phyloP scores from a whole-genome alignment of 2,329 filamentous ascomycete species.

The Neopestalotiopsis sp. region DNA sequence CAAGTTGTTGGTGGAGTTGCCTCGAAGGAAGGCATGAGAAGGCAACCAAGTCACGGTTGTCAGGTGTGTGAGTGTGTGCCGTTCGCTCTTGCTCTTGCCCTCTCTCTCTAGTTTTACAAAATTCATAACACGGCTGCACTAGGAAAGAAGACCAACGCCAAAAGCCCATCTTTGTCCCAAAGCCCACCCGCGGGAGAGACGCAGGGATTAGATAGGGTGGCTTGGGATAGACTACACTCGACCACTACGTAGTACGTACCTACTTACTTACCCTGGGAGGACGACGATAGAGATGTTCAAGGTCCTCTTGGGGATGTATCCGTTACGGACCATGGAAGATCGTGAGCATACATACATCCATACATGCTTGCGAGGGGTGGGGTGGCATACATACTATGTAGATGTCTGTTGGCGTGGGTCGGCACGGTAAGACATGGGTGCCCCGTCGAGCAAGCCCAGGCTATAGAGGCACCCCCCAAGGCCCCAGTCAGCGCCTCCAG shows the following conservation, averaged over 20 bases:
- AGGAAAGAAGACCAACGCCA: not conserved
- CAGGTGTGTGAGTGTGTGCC: no score
- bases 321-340: not conserved
- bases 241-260: not conserved
- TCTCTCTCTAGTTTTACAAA: no score
- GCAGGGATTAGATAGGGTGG: slow-evolving; percentile 8
- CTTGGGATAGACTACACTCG: not conserved
- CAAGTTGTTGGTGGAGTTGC: no score
- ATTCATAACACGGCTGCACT: not conserved
- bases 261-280: not conserved
- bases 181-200: slow-evolving; percentile 11
- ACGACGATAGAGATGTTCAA: not conserved
- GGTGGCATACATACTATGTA: not conserved
- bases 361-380: slow-evolving; percentile 10
- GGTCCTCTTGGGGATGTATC: not conserved
- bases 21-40: not conserved
- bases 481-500: not conserved
- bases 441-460: not conserved
- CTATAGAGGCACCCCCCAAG: not conserved
- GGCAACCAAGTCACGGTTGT: not conserved
- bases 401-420: slow-evolving; percentile 1
- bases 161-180: not conserved
- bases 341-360: not conserved
- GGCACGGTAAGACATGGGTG: slow-evolving; percentile 11
- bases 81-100: no score